Evolutionary conservation across 2,329 filamentous ascomycete species (phyloP), one percentile per base, ranked within the genome.

Genomic region (Lachnellula cervina): DNA sequence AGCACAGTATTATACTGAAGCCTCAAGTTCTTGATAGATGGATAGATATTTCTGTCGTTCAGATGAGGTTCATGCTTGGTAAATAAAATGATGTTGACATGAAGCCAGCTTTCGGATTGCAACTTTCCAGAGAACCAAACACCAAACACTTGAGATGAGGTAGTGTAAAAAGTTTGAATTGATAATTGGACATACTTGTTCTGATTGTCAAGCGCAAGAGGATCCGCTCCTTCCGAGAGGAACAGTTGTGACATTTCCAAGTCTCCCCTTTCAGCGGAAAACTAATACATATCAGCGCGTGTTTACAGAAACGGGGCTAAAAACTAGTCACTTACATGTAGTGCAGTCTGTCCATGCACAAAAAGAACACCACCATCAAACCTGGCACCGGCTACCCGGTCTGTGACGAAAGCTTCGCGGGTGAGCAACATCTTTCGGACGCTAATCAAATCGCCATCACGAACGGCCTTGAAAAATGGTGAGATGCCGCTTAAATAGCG

Each of bases 391-490:
- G 16, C 34, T 37, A 25, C 2, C 23, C 49, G 37, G 23, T 38
- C 52, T 5, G 46, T 34, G 14, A 48, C 32, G 11, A 49, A 59
- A 4, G 19, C 54, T 34, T 57, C 48, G 11, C 28, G 38, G 13
- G 52, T 51, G 13, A 3, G 19, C 3, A 59, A n/a, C 47, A 61
- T 56, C 3, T 55, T 28, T 2, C 47, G 50, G 28, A 59, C 51
- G 19, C 13, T 6, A 16, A 7, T 2, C 32, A 62, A 0, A 45
- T 59, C 56, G 14, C 54, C 44, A 1, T 38, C 11, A 4, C 4
- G 0, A 16, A 59, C 13, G 21, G 25, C 35, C 1, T 37, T 6
- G 11, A 50, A 56, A 9, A 59, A 54, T 1, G 35, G 28, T 2
- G 54, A 52, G 9, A 50, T 0, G 0, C 3, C 2, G 11, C 19